Conservation (phyloP, 2,329 filamentous ascomycete species). For the Diaporthe amygdali region DNA sequence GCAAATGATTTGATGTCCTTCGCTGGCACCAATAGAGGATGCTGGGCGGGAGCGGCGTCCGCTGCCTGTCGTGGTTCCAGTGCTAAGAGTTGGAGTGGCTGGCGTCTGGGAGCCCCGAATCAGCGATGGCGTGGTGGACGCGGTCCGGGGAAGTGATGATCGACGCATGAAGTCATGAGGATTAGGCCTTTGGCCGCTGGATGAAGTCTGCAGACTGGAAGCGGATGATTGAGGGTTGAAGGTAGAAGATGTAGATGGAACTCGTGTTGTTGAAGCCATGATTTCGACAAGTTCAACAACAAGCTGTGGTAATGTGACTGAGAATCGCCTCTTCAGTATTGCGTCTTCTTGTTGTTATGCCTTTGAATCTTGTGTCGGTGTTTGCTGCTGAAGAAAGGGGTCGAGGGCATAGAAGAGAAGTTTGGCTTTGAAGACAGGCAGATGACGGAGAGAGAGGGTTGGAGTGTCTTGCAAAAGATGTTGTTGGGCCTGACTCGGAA, state of each 20-base stretch:
- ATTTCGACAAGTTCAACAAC: background rate
- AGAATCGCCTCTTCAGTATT: no score
- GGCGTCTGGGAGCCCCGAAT: background rate
- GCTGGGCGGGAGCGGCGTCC: constrained; percentile 50
- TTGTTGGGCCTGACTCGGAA: no score
- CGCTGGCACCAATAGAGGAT: constrained; percentile 49
- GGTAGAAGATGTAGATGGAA: background rate
- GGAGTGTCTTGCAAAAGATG: no score
- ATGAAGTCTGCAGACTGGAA: background rate
- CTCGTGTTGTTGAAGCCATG: constrained; percentile 3
- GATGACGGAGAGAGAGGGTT: no score
- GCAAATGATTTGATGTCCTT: constrained; percentile 79
- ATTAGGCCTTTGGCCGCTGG: background rate
- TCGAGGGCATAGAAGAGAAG: no score
- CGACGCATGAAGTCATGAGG: no score
- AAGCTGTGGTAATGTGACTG: no score
- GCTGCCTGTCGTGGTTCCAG: constrained; percentile 41
- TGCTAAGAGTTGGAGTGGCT: constrained; percentile 13
- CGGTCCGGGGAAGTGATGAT: background rate
- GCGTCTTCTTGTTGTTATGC: no score
- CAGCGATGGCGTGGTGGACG: background rate
- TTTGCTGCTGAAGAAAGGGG: no score
- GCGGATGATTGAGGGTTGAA: background rate
- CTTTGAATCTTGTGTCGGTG: no score
- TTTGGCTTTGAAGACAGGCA: no score